Evolutionary conservation across 257 asterid genomes (phyloP), one percentile per base, ranked within the genome.

Genomic region (Fraxinus americana): DNA sequence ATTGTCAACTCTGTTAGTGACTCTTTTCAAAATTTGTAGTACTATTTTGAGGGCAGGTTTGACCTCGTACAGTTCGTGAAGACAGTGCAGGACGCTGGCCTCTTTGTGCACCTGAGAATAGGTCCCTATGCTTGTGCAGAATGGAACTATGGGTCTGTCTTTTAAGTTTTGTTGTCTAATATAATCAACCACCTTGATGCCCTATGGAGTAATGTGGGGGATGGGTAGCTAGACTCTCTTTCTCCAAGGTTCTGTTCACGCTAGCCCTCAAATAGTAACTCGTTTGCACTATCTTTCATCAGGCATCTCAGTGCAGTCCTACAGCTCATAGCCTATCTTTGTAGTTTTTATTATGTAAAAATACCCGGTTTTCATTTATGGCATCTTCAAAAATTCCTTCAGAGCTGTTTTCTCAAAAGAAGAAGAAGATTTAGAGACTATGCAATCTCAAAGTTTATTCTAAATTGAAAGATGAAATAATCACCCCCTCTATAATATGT

Each of bases 101-200:
- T 92, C 34, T 91, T 74, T 79, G 90, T 92, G 74, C 94, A 91
- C 85, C 80, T 91, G 80, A 82, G 97, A 48, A 92, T 90, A 2
- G 97, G 97, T 6, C 97, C 97, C 16, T 92, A 92, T 84, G 97
- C 90, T 61, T 92, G 97, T 80, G 97, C 97, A 14, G 97, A 92
- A 83, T 92, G 97, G 97, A 92, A 91, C 80, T 92, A 91, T 75
- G 97, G 97, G 97, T 91, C 38, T 21, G 91, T 78, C 59, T 36
- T 75, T 38, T 59, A 43, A 73, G 29, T 67, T 2, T 45, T 82
- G 39, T 35, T 35, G 72, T 78, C 21, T 61, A 39, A 59, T 52
- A 75, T 67, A 61, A 21, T 78, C 48, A 5, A 45, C 74, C 65
- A 54, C 65, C 65, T 54, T 17, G 10, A n/a, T 54, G 9, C 27